Percentiles rank a stretch among this genome's conserved stretches.
phyloP scores from a whole-genome alignment of 2,329 filamentous ascomycete genomes.

The Coniochaeta sp. region DNA sequence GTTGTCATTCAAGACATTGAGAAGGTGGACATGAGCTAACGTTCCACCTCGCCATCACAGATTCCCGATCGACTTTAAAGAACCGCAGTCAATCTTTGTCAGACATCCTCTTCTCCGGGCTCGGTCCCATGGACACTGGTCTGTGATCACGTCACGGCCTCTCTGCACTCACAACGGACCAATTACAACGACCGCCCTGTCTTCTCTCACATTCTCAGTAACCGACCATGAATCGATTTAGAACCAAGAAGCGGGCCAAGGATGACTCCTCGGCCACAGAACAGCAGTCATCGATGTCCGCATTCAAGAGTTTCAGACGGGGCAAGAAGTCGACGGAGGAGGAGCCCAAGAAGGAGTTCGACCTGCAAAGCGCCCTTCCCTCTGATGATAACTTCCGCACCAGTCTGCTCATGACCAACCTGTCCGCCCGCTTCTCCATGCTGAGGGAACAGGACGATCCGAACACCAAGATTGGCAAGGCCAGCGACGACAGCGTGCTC shows the following conservation, averaged over 20 bases:
- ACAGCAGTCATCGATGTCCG: slow-evolving; percentile 41
- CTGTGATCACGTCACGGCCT: not conserved
- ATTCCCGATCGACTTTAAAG: too few species aligned
- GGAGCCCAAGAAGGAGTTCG: slow-evolving; percentile 59
- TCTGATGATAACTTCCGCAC: slow-evolving; percentile 87
- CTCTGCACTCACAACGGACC: not conserved
- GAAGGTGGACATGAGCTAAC: not conserved
- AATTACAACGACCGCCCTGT: not conserved
- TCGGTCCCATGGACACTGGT: not conserved
- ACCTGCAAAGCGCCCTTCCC: slow-evolving; percentile 69
- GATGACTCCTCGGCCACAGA: slow-evolving; percentile 40
- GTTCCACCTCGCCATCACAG: not conserved
- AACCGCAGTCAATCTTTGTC: too few species aligned
- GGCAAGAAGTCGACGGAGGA: slow-evolving; percentile 47
- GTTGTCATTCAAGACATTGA: not conserved
- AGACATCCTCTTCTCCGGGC: not conserved
- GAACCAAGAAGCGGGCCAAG: slow-evolving; percentile 64
- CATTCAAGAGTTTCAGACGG: slow-evolving; percentile 41
- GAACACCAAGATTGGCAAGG: slow-evolving; percentile 81
- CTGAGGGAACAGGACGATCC: slow-evolving; percentile 91
- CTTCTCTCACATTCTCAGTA: not conserved
- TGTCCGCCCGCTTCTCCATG: slow-evolving; percentile 96
- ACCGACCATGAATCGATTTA: slow-evolving; percentile 66
- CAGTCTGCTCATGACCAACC: slow-evolving; percentile 88
- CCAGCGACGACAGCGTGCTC: slow-evolving; percentile 89